Evolutionary conservation across 805 yeast genomes (phyloP).

Genomic region (Hanseniaspora jakobsenii): DNA sequence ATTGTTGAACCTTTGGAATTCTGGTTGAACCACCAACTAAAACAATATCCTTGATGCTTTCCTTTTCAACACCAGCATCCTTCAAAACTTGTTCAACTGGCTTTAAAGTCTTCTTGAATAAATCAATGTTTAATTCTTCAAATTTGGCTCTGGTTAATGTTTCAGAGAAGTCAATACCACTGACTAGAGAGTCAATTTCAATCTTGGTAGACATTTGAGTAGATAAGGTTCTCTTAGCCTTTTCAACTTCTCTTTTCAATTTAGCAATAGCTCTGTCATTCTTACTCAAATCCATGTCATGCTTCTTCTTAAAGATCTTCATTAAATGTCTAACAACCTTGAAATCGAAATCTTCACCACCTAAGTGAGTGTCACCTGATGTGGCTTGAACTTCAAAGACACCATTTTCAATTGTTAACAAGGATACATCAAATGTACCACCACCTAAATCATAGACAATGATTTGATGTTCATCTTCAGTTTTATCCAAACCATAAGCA

Average conservation of each 20-base stretch:
- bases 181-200: slow-evolving; percentile 89
- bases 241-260: slow-evolving; percentile 93
- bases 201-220: slow-evolving; percentile 91
- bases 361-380: slow-evolving; percentile 93
- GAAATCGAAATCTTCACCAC: slow-evolving; percentile 94
- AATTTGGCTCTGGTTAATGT: slow-evolving; percentile 94
- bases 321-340: slow-evolving; percentile 78
- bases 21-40: slow-evolving; percentile 98
- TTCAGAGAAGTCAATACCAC: slow-evolving; percentile 92
- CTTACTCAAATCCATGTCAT: slow-evolving; percentile 66
- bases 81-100: slow-evolving; percentile 93
- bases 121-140: slow-evolving; percentile 86
- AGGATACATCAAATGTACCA: slow-evolving; percentile 91
- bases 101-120: slow-evolving; percentile 86
- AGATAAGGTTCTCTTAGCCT: slow-evolving; percentile 93
- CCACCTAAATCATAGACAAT: slow-evolving; percentile 94
- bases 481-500: slow-evolving; percentile 85
- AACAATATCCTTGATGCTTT: slow-evolving; percentile 87
- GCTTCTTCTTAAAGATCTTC: slow-evolving; percentile 84
- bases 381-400: slow-evolving; percentile 88
- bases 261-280: slow-evolving; percentile 83
- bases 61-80: slow-evolving; percentile 79
- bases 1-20: slow-evolving; percentile 95
- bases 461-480: slow-evolving; percentile 74
- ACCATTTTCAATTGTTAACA: slow-evolving; percentile 79